phyloP scores from a whole-genome alignment of 2,329 filamentous ascomycete species.

The Sporothrix luriei region DNA sequence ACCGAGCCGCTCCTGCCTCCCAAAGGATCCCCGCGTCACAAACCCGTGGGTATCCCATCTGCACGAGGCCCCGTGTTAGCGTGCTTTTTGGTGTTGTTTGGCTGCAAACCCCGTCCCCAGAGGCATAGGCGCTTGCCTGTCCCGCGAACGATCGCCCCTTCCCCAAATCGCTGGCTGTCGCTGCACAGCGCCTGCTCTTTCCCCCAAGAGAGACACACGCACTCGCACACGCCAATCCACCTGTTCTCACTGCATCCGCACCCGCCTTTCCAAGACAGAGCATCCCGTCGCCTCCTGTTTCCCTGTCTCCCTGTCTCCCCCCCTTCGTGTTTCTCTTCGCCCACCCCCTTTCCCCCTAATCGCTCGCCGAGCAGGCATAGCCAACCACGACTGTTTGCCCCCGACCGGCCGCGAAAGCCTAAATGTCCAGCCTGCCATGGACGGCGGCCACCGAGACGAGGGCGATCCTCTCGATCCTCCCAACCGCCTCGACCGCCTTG shows the following conservation, averaged over 20 bases:
- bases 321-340: conserved; percentile 22
- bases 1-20: not conserved
- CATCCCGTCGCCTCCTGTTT: conserved; percentile 16
- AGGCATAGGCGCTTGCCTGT: conserved; percentile 24
- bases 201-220: conserved; percentile 11
- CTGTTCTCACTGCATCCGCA: conserved; percentile 23
- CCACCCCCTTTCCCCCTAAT: conserved; percentile 17
- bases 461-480: conserved; percentile 43
- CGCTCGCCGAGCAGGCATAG: conserved; percentile 20
- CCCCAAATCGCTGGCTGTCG: conserved; percentile 23
- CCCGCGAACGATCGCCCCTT: conserved; percentile 30
- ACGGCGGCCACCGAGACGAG: conserved; percentile 51
- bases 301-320: conserved; percentile 2
- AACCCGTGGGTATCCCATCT: not conserved
- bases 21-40: not conserved
- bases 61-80: conserved; percentile 8
- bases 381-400: conserved; percentile 27
- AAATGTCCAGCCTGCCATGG: conserved; percentile 52
- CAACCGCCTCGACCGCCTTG: conserved; percentile 37
- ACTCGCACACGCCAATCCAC: conserved; percentile 5
- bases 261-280: conserved; percentile 25
- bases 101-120: not conserved
- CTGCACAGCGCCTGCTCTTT: not conserved
- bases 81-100: conserved; percentile 17
- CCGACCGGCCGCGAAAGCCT: conserved; percentile 37